phyloP scores from a whole-genome alignment of 805 yeast species.

The Candida arabinofermentans region DNA sequence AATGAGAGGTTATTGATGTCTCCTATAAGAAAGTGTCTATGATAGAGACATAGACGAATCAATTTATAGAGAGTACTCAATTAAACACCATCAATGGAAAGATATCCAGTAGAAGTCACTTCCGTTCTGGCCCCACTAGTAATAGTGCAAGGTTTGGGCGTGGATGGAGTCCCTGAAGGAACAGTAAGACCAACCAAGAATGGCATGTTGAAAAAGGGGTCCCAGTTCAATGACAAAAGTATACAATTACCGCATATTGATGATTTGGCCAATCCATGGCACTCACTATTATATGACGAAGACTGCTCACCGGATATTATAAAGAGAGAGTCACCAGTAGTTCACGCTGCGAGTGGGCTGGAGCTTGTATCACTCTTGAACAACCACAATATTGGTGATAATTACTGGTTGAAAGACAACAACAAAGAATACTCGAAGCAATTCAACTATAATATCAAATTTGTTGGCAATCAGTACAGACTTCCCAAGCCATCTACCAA shows the following conservation, averaged over 20 bases:
- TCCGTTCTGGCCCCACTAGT: slow-evolving; percentile 37
- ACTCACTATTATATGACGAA: slow-evolving; percentile 1
- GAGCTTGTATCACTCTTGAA: slow-evolving; percentile 31
- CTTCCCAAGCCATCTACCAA: slow-evolving; percentile 16
- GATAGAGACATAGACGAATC: too few relatives aligned
- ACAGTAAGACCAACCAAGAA: slow-evolving; percentile 1
- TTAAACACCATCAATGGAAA: slow-evolving; percentile 31
- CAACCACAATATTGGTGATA: slow-evolving; percentile 23
- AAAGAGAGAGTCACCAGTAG: slow-evolving; percentile 16
- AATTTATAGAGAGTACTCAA: not conserved
- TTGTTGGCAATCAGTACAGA: slow-evolving; percentile 24
- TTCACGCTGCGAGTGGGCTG: slow-evolving; percentile 25
- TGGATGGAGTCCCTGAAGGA: slow-evolving; percentile 17
- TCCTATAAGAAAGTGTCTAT: too few relatives aligned
- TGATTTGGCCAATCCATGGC: slow-evolving; percentile 9
- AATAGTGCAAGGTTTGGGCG: slow-evolving; percentile 39
- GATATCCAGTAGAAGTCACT: slow-evolving; percentile 33
- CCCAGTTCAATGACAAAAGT: slow-evolving; percentile 9
- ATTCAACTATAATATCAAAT: slow-evolving; percentile 28
- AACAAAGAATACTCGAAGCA: slow-evolving; percentile 13
- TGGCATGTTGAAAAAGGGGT: not conserved
- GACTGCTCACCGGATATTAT: slow-evolving; percentile 9
- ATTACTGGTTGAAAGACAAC: slow-evolving; percentile 16
- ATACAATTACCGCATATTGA: slow-evolving; percentile 1
- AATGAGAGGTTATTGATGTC: too few relatives aligned